Evolutionary conservation across 257 asterid species (phyloP).

Genomic region (Solanum corneliomulleri): DNA sequence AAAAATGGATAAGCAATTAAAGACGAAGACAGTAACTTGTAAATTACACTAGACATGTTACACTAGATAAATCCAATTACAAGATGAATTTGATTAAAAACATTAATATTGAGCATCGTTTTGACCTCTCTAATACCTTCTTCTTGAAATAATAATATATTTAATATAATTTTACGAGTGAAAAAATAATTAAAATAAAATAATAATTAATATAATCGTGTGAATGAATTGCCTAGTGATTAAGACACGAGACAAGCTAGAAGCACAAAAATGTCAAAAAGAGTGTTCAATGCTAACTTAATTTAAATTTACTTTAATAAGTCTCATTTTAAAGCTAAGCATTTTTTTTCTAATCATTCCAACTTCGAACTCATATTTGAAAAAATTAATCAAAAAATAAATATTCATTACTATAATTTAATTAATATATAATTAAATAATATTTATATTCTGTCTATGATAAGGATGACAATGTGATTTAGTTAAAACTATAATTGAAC

Average conservation of each 20-base stretch:
- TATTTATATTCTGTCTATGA: no score
- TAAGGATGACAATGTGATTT: no score
- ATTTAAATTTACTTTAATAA: neutral
- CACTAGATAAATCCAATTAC: neutral
- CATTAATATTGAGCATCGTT: neutral
- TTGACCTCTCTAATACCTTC: no score
- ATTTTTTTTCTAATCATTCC: neutral
- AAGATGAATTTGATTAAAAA: neutral
- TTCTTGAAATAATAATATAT: no score
- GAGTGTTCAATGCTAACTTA: neutral
- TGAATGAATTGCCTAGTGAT: neutral
- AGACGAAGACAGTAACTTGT: fast-evolving
- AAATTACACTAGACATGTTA: no score
- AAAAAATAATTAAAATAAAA: no score
- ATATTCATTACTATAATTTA: no score
- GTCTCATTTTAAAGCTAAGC: neutral
- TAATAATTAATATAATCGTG: neutral
- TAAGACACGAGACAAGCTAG: neutral
- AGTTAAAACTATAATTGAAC: no score
- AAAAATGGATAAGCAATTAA: no score
- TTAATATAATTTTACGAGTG: neutral
- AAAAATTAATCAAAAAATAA: no score
- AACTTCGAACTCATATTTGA: neutral
- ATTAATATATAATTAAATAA: no score
- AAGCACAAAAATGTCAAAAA: neutral